Evolutionary conservation across 2,329 filamentous ascomycete genomes (phyloP), one percentile per base, ranked within the genome.

Genomic region (Pseudopithomyces maydicus): DNA sequence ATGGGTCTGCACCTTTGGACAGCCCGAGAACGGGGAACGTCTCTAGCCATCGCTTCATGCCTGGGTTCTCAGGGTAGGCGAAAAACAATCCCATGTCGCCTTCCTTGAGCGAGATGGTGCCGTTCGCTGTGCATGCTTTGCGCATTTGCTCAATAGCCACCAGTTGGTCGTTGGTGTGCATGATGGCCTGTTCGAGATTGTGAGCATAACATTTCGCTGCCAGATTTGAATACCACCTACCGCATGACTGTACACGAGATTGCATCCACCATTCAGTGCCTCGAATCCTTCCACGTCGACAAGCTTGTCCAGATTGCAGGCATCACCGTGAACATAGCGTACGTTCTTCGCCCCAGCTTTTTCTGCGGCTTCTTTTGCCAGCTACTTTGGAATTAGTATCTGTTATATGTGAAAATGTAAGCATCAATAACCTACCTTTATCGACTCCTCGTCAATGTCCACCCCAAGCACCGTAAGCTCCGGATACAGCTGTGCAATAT

Each of bases 71-170:
- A 5, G 45, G 45, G 14, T 48, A 48, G n/a, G 45, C 45, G 19
- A 48, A 48, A 32, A 48, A 48, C 3, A 48, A 19, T 6, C 45
- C 45, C 45, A 48, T 48, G 19, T 48, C 45, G 11, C 45, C 45
- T 38, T 48, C 45, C 4, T 48, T 36, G 17, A 48, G 32, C 6
- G 45, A 48, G 11, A 36, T 48, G 6, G 32, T 48, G 45, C 45
- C 45, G 33, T 26, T 23, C 5, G 45, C 19, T 17, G 36, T 48
- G 32, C 11, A 11, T 17, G 32, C 32, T 14, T 38, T 23, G 10
- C 45, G 45, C 45, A 48, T 48, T 15, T 48, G 32, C 17, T 14
- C n/a, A 2, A 48, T 36, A 11, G 45, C 32, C 32, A 17, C 45
- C 17, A 32, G 32, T 36, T 47, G 45, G 45, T 48, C 32, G 32